Base-by-base conservation (phyloP, 1,139 yeast genomes). In the Debaryomyces subglobosus region DNA sequence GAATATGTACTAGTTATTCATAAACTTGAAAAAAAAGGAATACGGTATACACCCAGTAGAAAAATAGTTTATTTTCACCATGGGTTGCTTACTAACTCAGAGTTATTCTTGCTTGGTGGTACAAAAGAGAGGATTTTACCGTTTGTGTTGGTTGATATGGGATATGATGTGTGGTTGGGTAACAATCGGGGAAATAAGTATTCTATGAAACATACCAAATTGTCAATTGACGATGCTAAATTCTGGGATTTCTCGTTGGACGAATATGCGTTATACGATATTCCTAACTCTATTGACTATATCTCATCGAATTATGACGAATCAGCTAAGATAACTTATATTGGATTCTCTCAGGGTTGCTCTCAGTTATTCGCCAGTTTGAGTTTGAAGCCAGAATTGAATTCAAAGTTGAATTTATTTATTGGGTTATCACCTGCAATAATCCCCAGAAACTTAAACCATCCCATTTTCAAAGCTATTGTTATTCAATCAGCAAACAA, bases 211-310 rank as follows among this genome's bases (percentile, higher is more conserved):
- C 74, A 69, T 52, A 52, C 68, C 44, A 64, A 62, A 47, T 47
- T 62, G 32, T 60, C 70, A 8, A 79, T 85, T 1, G 64, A 69
- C 12, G 78, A 79, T 13, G 55, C 64, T 2, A 71, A 74, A 48
- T 90, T 87, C 65, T 90, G 97, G 97, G 82, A 89, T 65, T 90
- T 87, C 58, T 84, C 92, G 21, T 76, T 90, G 45, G 97, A 90
- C 66, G 96, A 90, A 62, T 88, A 86, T 67, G 95, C 96, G 2
- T 67, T 86, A 53, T 86, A 79, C 60, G 97, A 90, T 62, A 88
- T 90, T 39, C 96, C 96, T 2, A 82, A 85, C 55, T 76, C 86
- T 5, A 77, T 90, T 12, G 79, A 81, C 54, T 87, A 88, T 63
- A 81, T 90, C 18, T 45, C 42, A 27, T 47, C 53, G 9, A 52